Evolutionary conservation across 2,329 filamentous ascomycete genomes (phyloP).

Genomic region (Pochonia chlamydosporia): DNA sequence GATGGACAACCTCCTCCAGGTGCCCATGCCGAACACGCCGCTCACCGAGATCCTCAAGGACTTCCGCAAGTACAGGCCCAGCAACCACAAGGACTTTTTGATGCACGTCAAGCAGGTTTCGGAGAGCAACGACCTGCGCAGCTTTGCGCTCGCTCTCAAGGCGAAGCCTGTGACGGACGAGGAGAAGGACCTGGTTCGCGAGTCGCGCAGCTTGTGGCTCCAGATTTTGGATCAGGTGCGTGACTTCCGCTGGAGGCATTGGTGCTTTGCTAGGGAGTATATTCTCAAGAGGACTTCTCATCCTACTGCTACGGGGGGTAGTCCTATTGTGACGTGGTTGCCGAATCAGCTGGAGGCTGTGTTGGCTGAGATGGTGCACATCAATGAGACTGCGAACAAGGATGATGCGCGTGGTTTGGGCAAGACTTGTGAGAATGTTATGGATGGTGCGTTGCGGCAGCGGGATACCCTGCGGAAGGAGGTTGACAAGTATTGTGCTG

Average conservation of each 20-base stretch:
- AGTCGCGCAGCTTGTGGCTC: conserved; percentile 56
- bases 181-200: conserved; percentile 39
- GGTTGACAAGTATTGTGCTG: conserved; percentile 67
- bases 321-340: conserved; percentile 78
- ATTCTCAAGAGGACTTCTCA: conserved; percentile 73
- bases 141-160: conserved; percentile 45
- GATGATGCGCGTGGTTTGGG: conserved; percentile 38
- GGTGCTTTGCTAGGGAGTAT: conserved; percentile 81
- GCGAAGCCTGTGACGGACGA: conserved; percentile 17
- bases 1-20: conserved; percentile 79
- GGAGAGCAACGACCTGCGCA: conserved; percentile 45
- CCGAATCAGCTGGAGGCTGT: conserved; percentile 76
- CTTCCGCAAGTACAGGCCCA: conserved; percentile 83
- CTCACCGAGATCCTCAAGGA: conserved; percentile 83
- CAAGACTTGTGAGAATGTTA: conserved; percentile 49
- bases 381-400: conserved; percentile 40
- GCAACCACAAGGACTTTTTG: conserved; percentile 82
- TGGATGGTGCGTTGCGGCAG: conserved; percentile 61
- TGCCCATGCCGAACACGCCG: conserved; percentile 83
- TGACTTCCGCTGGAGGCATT: conserved; percentile 78
- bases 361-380: conserved; percentile 60
- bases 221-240: conserved; percentile 67
- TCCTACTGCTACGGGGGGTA: conserved; percentile 74
- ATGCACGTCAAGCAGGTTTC: conserved; percentile 57
- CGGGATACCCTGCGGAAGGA: conserved; percentile 63